Evolutionary conservation across 345 rosid genomes (phyloP).

Genomic region (Zanthoxylum bungeanum): DNA sequence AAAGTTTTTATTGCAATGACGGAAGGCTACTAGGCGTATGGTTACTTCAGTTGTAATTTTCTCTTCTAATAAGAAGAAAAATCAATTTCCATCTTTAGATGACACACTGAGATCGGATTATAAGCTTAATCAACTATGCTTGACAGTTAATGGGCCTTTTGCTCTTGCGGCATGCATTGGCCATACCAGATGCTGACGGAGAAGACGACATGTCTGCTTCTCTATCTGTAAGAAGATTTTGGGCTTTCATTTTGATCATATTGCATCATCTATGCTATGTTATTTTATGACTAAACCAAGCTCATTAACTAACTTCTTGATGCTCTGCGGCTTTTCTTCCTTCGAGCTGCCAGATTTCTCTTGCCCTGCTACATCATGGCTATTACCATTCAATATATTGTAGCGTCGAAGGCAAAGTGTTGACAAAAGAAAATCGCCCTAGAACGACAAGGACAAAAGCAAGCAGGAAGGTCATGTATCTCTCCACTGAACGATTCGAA

Average conservation of each 20-base stretch:
- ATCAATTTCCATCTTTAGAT: background rate
- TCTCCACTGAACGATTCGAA: too few relatives aligned
- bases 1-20: background rate
- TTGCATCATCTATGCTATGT: background rate
- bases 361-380: slow-evolving; percentile 97
- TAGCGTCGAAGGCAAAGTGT: slow-evolving; percentile 90
- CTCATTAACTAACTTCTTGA: too few relatives aligned
- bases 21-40: background rate
- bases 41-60: background rate
- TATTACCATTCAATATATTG: slow-evolving; percentile 84
- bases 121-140: slow-evolving; percentile 17
- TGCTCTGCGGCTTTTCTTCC: too few relatives aligned
- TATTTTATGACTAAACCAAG: background rate
- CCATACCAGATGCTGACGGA: slow-evolving; percentile 62
- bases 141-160: slow-evolving; percentile 93
- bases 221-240: slow-evolving; percentile 67
- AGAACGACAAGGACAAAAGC: too few relatives aligned
- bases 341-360: too few relatives aligned
- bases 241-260: slow-evolving; percentile 6
- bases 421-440: too few relatives aligned
- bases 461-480: too few relatives aligned
- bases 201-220: slow-evolving; percentile 80
- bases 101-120: background rate
- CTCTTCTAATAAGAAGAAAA: background rate
- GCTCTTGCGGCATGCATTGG: slow-evolving; percentile 83